Base-by-base conservation (phyloP, 2,329 filamentous ascomycete genomes). In the Celoporthe dispersa region DNA sequence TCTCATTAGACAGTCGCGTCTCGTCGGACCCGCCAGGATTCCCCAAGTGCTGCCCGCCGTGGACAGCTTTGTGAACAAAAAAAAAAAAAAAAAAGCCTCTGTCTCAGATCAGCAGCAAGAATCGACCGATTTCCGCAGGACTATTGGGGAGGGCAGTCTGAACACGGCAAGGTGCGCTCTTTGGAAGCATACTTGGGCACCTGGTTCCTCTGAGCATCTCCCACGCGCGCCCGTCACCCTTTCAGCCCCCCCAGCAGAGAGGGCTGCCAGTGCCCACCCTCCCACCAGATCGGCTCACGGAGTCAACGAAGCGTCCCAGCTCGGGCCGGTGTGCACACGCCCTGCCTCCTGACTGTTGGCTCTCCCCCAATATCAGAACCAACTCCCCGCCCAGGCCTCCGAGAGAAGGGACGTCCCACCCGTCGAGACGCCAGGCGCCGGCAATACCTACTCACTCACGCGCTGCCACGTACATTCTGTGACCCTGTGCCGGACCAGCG, bases 1-100 rank as follows among this genome's bases (percentile, higher is more conserved):
- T 71, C 69, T 69, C 69, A 68, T 70, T 57, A 71, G 69, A 70
- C 71, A 71, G 11, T 57, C 55, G 53, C 59, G 66, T 68, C 22
- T 68, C 57, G 66, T 66, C 71, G 51, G 68, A 64, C 63, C 64
- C 70, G 62, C 68, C 68, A 64, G 65, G 66, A 61, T 66, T 68
- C 59, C 68, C 62, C 19, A 33, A 25, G n/a, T 48, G 44, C 22
- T 48, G 44, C 44, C 62, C 53, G 39, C 28, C 16, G 25, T 62
- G 39, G 62, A 41, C 44, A 51, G 51, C 16, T 48, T 12, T n/a
- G n/a, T 59, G 25, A 39, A 65, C 57, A 63, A 57, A 71, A 70
- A 61, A 62, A 63, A 57, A 37, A 64, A 65, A 71, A 9, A 62
- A 63, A 57, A 71, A 70, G 64, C 64, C 35, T 37, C 35, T 71